Evolutionary conservation across 306 rosid species (phyloP), one percentile per base, ranked within the genome.

Genomic region (Citrullus amarus): DNA sequence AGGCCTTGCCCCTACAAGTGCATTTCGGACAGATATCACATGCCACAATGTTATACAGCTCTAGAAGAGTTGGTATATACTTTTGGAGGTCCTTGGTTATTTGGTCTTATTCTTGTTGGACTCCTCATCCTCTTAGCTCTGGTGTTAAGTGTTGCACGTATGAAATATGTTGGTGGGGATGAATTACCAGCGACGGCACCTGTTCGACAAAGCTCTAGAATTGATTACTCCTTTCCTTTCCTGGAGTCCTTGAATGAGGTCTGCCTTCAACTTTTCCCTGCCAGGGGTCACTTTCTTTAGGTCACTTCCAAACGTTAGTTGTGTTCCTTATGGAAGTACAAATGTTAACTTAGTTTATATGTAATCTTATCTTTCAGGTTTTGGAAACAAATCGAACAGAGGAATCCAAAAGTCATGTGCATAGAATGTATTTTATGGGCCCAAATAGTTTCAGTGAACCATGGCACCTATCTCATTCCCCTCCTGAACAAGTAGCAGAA

Each of bases 211-310:
- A 90, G 87, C 41, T 80, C 93, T 82, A 90, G 89, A 81, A 80
- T 95, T 61, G 92, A 89, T 84, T 85, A 92, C 82, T 95, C 97
- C 76, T 95, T 95, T 80, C 98, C 98, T 71, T 95, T 95, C 85
- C 90, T 95, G 66, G 97, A 95, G 85, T 95, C 98, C 5, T 81
- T 95, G 81, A 95, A 92, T 86, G 98, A 95, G 97, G 98, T 95
- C 63, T 80, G 48, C 75, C 62, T 78, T 86, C 54, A 34, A 34
- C 12, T 34, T 66, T 57, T 71, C 79, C 81, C 68, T 74, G 20
- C 22, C 70, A 78, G 68, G 15, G 25, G 15, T 72, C 41, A 51
- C 9, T 13, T 50, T 72, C 18, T 70, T 22, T 72, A 72, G 8
- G 60, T 1, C 43, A 22, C 77, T 72, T 44, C 60, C 60, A 30